These are phyloP conservation scores for Vitis hybrid DNA, from an alignment of 177 flowering plant species.

Conservation along the genomic window DNA sequence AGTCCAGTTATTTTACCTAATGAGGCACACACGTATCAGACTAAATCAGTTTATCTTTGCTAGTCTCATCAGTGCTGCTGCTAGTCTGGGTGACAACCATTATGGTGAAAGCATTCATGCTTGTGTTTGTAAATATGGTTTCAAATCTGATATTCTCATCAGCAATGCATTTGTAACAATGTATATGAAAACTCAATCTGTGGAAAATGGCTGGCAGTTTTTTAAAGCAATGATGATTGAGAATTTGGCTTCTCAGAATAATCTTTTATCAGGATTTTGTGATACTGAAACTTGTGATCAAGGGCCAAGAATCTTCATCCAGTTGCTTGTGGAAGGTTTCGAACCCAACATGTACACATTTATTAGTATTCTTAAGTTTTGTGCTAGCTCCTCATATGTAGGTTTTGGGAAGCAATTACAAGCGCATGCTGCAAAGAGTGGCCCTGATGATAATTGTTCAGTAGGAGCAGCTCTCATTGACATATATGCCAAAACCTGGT, in stretches of 20 bases:
- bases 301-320: conserved; percentile 34
- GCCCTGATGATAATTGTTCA: conserved; percentile 13
- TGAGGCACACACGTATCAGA: conserved; percentile 25
- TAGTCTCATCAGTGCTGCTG: conserved; percentile 42
- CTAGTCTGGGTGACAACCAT: conserved; percentile 25
- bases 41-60: conserved; percentile 45
- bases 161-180: conserved; percentile 51
- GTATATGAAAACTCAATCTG: conserved; percentile 45
- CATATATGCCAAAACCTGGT: conserved; percentile 33
- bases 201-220: conserved; percentile 34
- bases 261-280: conserved; percentile 47
- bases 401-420: conserved; percentile 43
- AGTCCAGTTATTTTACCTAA: conserved; percentile 15
- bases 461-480: conserved; percentile 34
- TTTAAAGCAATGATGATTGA: conserved; percentile 33
- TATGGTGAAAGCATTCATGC: conserved; percentile 50
- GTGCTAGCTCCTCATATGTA: conserved; percentile 20
- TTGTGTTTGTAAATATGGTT: conserved; percentile 36
- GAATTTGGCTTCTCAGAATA: conserved; percentile 59
- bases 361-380: conserved; percentile 26
- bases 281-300: conserved; percentile 21
- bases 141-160: conserved; percentile 32
- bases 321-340: conserved; percentile 41
- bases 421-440: conserved; percentile 28
- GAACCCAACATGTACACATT: conserved; percentile 49